Evolutionary conservation across 805 yeast genomes (phyloP).

Genomic region (Maudiozyma serrabonitensis): DNA sequence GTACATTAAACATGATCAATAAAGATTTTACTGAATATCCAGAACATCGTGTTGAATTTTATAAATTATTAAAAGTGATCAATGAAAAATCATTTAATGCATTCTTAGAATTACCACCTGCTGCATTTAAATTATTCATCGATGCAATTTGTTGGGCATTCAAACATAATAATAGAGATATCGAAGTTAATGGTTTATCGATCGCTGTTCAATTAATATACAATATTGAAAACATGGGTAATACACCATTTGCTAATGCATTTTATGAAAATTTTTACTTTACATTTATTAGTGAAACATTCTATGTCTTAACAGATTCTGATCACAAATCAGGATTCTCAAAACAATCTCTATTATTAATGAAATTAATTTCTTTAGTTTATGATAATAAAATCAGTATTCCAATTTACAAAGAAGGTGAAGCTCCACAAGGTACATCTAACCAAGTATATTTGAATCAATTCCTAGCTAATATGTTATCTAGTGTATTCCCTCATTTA

Average conservation of each 20-base stretch:
- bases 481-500: conserved; percentile 87
- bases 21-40: conserved; percentile 95
- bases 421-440: conserved; percentile 78
- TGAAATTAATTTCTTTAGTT: conserved; percentile 74
- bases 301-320: conserved; percentile 87
- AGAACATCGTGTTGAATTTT: conserved; percentile 94
- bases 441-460: conserved; percentile 72
- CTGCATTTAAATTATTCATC: conserved; percentile 80
- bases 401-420: conserved; percentile 71
- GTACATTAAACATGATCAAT: conserved; percentile 91
- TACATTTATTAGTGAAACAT: conserved; percentile 83
- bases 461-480: conserved; percentile 70
- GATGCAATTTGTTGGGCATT: conserved; percentile 97
- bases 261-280: conserved; percentile 85
- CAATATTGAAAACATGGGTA: conserved; percentile 71
- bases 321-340: conserved; percentile 97
- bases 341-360: conserved; percentile 73
- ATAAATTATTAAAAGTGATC: conserved; percentile 79
- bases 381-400: conserved; percentile 63
- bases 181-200: conserved; percentile 83
- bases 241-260: conserved; percentile 63
- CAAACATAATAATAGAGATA: conserved; percentile 94
- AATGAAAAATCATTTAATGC: conserved; percentile 80
- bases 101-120: conserved; percentile 77
- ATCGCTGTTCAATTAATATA: conserved; percentile 74